These are phyloP conservation scores for Penicillium concentricum DNA, from an alignment of 2,329 filamentous ascomycete genomes.

Conservation along the genomic window DNA sequence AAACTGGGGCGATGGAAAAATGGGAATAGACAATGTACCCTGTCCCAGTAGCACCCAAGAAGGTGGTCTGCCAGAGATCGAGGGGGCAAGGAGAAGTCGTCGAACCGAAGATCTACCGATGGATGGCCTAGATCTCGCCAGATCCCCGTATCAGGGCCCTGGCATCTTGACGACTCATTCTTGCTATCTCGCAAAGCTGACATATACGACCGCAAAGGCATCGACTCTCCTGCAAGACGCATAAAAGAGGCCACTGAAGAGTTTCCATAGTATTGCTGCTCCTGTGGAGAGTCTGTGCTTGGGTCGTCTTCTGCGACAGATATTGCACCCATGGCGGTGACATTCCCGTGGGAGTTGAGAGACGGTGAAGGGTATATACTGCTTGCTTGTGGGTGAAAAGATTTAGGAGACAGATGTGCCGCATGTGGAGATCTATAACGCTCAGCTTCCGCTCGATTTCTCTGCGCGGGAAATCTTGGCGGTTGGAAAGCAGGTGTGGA, in stretches of 20 bases:
- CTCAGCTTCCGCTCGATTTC: neutral
- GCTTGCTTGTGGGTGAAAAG: neutral
- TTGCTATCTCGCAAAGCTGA: slow-evolving; percentile 12
- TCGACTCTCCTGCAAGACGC: slow-evolving; percentile 37
- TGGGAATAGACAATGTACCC: slow-evolving; percentile 46
- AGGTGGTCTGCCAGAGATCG: slow-evolving; percentile 45
- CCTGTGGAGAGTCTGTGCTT: slow-evolving; percentile 15
- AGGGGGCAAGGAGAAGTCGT: slow-evolving; percentile 42
- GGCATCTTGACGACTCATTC: slow-evolving; percentile 2
- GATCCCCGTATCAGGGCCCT: slow-evolving; percentile 9
- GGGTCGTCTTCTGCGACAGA: slow-evolving; percentile 30
- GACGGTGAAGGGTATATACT: slow-evolving; percentile 14
- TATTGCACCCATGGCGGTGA: slow-evolving; percentile 44
- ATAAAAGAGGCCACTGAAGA: slow-evolving; percentile 44
- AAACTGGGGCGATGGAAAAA: slow-evolving; percentile 47
- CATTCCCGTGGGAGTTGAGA: slow-evolving; percentile 22
- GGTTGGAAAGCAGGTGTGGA: slow-evolving; percentile 1
- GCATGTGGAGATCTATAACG: neutral
- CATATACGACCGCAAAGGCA: slow-evolving; percentile 19
- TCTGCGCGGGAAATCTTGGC: neutral
- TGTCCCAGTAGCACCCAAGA: slow-evolving; percentile 40
- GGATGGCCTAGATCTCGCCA: slow-evolving; percentile 14
- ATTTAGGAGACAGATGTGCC: neutral
- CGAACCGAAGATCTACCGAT: slow-evolving; percentile 20
- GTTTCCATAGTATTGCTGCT: slow-evolving; percentile 41